Conservation (phyloP, 345 rosid genomes). For the Citrus medica region DNA sequence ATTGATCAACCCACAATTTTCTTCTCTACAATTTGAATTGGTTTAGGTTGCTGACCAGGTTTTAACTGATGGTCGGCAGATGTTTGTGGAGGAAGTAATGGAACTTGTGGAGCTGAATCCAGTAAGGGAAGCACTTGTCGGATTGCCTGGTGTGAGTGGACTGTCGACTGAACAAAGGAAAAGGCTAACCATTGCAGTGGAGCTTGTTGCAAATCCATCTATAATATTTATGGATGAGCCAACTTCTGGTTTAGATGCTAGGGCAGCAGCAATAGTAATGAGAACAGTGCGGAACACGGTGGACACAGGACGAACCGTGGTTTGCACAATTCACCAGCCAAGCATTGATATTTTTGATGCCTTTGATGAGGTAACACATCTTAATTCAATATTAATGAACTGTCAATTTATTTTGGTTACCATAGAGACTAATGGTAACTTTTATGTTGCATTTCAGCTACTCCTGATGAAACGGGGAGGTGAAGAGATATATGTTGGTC, state of each 20-base stretch:
- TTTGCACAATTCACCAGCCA: conserved; percentile 76
- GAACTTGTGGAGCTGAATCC: conserved; percentile 64
- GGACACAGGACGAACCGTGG: conserved; percentile 68
- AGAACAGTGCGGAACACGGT: conserved; percentile 72
- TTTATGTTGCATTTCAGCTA: conserved; percentile 25
- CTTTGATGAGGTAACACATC: conserved; percentile 54
- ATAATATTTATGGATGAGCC: conserved; percentile 82
- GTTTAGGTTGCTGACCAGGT: background rate
- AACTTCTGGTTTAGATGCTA: conserved; percentile 73
- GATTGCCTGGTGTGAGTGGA: conserved; percentile 58
- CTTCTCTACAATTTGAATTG: background rate
- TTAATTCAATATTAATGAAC: background rate
- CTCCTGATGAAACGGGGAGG: conserved; percentile 55
- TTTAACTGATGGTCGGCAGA: conserved; percentile 29
- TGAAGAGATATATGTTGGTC: conserved; percentile 60
- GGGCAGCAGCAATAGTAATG: conserved; percentile 79
- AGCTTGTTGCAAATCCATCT: conserved; percentile 70
- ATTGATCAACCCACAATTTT: background rate
- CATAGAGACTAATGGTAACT: background rate
- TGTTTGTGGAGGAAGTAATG: conserved; percentile 73
- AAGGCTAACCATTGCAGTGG: conserved; percentile 67
- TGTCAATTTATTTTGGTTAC: background rate
- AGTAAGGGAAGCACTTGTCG: conserved; percentile 51
- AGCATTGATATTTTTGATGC: conserved; percentile 71
- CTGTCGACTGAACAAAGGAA: conserved; percentile 65